A percentile compares a stretch with the other conserved stretches of the same genome.
phyloP scores from a whole-genome alignment of 1,139 yeast genomes.

The Scheffersomyces cryptocercus region DNA sequence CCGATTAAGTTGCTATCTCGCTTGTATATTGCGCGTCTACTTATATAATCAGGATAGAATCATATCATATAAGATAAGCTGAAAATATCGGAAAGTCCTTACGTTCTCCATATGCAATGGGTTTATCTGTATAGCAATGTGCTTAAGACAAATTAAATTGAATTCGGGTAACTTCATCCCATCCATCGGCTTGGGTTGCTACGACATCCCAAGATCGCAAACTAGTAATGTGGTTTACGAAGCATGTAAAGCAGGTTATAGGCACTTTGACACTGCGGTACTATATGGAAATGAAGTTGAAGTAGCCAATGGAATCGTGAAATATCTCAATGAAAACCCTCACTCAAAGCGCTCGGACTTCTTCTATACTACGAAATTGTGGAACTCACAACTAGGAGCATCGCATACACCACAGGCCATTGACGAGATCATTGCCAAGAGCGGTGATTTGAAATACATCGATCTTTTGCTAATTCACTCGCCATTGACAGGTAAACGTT shows the following conservation, averaged over 20 bases:
- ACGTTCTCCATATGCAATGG: no score
- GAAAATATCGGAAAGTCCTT: no score
- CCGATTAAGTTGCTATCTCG: no score
- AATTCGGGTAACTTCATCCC: conserved; percentile 40
- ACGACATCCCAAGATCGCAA: conserved; percentile 39
- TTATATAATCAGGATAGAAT: no score
- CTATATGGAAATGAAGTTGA: conserved; percentile 40
- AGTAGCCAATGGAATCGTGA: conserved; percentile 36
- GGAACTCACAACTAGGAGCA: not conserved
- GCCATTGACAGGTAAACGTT: conserved; percentile 33
- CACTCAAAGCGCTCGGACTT: conserved; percentile 37
- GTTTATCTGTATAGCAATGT: no score
- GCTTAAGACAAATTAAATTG: not conserved
- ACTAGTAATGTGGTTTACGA: conserved; percentile 43
- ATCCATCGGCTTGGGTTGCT: conserved; percentile 50
- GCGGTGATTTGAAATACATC: conserved; percentile 27
- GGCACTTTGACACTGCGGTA: conserved; percentile 43
- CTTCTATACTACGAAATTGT: conserved; percentile 39
- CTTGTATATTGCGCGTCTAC: no score
- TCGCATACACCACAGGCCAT: not conserved
- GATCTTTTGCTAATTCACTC: conserved; percentile 40
- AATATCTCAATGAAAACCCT: conserved; percentile 25
- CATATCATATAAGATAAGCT: no score
- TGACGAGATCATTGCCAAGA: conserved; percentile 1
- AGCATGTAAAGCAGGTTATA: conserved; percentile 44